Evolutionary conservation across 768 basidiomycete species (phyloP), one percentile per base, ranked within the genome.

Genomic region (Boletus eberwhitei): DNA sequence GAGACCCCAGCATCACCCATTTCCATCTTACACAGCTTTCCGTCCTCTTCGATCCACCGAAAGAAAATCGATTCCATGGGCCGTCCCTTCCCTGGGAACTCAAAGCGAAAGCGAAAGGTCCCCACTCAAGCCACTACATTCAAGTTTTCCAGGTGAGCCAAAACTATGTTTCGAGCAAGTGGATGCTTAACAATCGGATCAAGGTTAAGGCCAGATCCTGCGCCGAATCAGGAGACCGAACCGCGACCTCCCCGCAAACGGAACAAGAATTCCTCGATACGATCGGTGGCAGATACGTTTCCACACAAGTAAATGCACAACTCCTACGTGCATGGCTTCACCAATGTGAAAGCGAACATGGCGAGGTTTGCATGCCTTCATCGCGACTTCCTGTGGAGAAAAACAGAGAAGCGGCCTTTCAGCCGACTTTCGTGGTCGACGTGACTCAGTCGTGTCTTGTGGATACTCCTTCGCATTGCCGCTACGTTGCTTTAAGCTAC

Each of bases 401-500:
- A 41, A 29, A 50, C 17, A 40, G 19, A 34, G 45, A 34, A 5
- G 2, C 32, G 1, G 21, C 1, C 8, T 34, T 34, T 9, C 45
- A 46, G 14, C 60, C 62, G 3, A 37, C 55, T 6, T 55, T 64
- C n/a, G 51, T 64, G 11, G 5, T 64, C 6, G 62, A 63, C 7
- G 63, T 53, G 12, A 35, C 35, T 13, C 37, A 54, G 17, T 64
- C 47, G 4, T 65, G 63, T 45, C 38, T 64, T 13, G 60, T 59
- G 47, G 49, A 59, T 1, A 54, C 57, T n/a, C 64, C 64, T 8
- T 34, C 52, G 9, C 40, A 11, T 11, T 68, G 55, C 34, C 67
- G 67, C n/a, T 67, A 69, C n/a, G 22, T 62, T 24, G 45, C 66
- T 38, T 46, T 67, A 13, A 65, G 64, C 48, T 67, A 67, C 37